Base-by-base conservation (phyloP, 345 rosid genomes). In the Cardamine chenopodiifolia region DNA sequence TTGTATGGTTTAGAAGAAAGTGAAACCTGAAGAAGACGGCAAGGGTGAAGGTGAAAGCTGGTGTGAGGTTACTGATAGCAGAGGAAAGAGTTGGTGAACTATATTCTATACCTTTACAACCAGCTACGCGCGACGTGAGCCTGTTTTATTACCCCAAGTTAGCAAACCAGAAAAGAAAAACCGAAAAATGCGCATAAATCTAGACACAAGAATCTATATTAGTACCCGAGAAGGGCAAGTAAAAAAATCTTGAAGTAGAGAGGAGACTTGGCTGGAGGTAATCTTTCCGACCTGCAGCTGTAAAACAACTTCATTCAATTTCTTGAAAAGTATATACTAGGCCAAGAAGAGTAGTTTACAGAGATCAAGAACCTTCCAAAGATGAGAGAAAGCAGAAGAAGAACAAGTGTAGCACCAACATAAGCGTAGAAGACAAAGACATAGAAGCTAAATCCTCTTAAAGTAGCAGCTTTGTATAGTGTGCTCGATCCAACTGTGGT, bases 381-480 rank as follows among this genome's bases (percentile, higher is more conserved):
- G 62, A 72, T 52, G 22, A 72, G 35, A 11, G 62, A 62, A 18
- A 72, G 49, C 9, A 78, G 82, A 39, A 82, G 58, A 23, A 79
- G 68, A 4, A 32, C 69, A 57, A 73, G 62, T 3, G 82, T 62
- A 10, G 78, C 72, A 25, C 78, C 35, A n/a, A 26, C 66, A 17
- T 66, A 75, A 40, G 74, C 12, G 58, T 80, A 84, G n/a, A 79
- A 48, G 44, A 80, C 26, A 67, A 72, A 84, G 61, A 78, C 73
- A 57, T 76, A 74, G 56, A 70, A 72, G 76, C 78, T 81, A 73
- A 83, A 49, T 32, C 85, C 83, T 50, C 71, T 72, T 32, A 42
- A 68, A 14, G 79, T 65, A 3, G 84, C 86, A 64, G 84, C 83
- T 34, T 82, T 85, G 73, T 53, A 85, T 1, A 77, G 75, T 18